Evolutionary conservation across 2,329 filamentous ascomycete genomes (phyloP).

Genomic region (Achaetomium macrosporum): DNA sequence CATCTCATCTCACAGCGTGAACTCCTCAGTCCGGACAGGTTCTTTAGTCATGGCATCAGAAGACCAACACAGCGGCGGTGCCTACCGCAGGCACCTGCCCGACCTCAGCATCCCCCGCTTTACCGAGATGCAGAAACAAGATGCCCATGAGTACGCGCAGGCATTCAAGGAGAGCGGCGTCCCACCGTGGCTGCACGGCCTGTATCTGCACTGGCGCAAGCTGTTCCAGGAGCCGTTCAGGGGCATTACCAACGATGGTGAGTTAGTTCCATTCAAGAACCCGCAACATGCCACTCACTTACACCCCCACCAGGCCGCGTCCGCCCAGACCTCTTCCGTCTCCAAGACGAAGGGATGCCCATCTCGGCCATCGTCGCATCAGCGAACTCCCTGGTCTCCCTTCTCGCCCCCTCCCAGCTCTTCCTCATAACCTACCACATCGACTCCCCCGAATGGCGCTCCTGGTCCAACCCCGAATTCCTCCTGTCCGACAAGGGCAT

Average conservation of each 20-base stretch:
- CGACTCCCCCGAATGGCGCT: constrained; percentile 66
- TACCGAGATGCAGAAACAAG: constrained; percentile 55
- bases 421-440: constrained; percentile 52
- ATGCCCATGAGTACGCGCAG: constrained; percentile 56
- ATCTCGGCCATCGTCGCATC: constrained; percentile 51
- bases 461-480: constrained; percentile 68
- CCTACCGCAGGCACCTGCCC: constrained; percentile 56
- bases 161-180: constrained; percentile 52
- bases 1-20: neutral
- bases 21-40: neutral
- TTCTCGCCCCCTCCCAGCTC: constrained; percentile 45
- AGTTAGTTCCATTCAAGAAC: constrained; percentile 11
- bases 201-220: constrained; percentile 54
- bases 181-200: constrained; percentile 61
- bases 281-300: neutral
- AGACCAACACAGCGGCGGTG: constrained; percentile 20
- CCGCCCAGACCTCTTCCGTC: constrained; percentile 46
- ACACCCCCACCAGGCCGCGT: constrained; percentile 38
- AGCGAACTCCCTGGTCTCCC: constrained; percentile 39
- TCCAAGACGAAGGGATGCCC: constrained; percentile 59
- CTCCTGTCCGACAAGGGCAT: constrained; percentile 63
- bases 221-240: constrained; percentile 61
- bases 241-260: constrained; percentile 64
- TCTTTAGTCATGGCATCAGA: constrained; percentile 17
- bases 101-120: constrained; percentile 58